Base-by-base conservation (phyloP, 1,139 yeast genomes). In the Pichiaceae sp. region DNA sequence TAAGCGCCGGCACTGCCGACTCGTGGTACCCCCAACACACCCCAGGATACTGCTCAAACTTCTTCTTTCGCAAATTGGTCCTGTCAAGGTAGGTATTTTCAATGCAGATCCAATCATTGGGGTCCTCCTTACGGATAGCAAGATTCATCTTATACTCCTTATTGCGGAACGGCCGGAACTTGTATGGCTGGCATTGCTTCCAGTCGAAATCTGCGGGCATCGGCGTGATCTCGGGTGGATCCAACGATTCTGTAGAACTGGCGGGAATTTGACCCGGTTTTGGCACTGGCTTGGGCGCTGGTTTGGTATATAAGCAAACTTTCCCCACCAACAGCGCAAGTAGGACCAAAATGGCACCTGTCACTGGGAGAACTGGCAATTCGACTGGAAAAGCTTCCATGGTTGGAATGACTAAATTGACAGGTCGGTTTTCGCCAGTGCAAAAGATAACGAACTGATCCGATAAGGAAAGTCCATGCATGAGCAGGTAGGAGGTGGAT, bases 41-140 rank as follows among this genome's bases (percentile, higher is more conserved):
- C 16, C 28, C 67, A 0, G 71, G 69, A 39, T 68, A 64, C 7
- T 52, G 44, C 35, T 65, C 66, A 4, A 65, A 60, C 19, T 76
- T 58, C 21, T 58, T 54, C 3, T 51, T 52, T 47, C 79, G 72
- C 31, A 64, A 53, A 8, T 63, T 63, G 4, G 78, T 64, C 17
- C 66, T 58, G 4, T 60, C 50, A 42, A 63, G 52, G 49, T 82
- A 82, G 0, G 79, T 70, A 34, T 79, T 64, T 43, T 83, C 95
- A n/a, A 84, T 52, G 35, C 76, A 61, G 23, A 83, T 60, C 78
- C 83, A 77, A 38, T 82, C 86, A 37, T 72, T 69, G 5, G 72
- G 67, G 24, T 70, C 69, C 31, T 75, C 56, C 35, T 63, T 67
- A 40, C 66, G 67, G 38, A 82, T 69, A 0, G 83, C 89, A 84